A percentile compares a stretch with the other conserved stretches of the same genome.
Evolutionary conservation across 1,139 yeast species (phyloP).

Genomic region (Saccharomyces uvarum): DNA sequence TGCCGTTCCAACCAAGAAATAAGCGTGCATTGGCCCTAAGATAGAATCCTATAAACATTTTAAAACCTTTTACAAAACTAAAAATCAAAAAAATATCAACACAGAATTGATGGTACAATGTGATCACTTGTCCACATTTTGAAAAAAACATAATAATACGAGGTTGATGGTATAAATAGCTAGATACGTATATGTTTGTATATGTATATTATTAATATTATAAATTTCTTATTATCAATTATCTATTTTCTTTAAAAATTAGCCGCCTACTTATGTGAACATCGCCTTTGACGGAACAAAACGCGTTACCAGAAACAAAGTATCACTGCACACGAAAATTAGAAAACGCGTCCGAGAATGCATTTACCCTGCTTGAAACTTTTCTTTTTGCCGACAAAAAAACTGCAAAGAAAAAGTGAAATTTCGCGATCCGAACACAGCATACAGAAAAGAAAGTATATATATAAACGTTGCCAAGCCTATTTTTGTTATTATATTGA

Average conservation of each 20-base stretch:
- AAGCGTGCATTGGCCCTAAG: too few relatives aligned
- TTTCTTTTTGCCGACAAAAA: not conserved
- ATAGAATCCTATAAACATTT: not conserved
- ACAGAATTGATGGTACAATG: not conserved
- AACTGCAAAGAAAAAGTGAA: not conserved
- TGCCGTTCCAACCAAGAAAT: too few relatives aligned
- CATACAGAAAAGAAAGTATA: not conserved
- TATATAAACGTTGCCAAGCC: not conserved
- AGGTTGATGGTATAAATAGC: not conserved
- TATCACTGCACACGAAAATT: not conserved
- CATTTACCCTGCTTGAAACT: not conserved
- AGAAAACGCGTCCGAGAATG: not conserved
- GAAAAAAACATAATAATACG: not conserved
- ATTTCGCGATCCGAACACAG: not conserved
- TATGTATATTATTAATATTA: not conserved
- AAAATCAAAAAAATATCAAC: not conserved
- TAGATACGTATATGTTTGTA: not conserved
- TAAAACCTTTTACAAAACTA: not conserved
- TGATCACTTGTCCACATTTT: not conserved
- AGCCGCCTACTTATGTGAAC: not conserved
- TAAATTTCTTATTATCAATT: not conserved
- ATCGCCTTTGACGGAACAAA: not conserved
- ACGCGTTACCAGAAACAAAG: not conserved
- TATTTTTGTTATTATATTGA: not conserved
- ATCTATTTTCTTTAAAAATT: not conserved